Base-by-base conservation (phyloP, 805 yeast species). In the Candida pseudofarinosa region DNA sequence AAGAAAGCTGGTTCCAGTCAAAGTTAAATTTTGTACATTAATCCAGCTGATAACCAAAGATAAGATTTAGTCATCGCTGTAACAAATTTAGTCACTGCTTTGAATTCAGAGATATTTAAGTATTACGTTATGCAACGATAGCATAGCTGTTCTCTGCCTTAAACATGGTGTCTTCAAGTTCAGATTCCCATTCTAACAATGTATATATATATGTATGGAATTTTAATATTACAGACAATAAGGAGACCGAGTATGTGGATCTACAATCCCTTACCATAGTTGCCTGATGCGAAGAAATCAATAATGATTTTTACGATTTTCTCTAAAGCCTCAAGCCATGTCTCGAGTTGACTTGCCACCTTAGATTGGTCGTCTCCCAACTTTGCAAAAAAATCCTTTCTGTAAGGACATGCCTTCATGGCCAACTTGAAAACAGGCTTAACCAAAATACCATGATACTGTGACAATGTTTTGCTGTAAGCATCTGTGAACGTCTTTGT, bases 351-450 rank as follows among this genome's bases (percentile, higher is more conserved):
- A 48, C 65, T 71, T 32, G 64, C 54, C 17, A 89, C 95, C 58
- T 76, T 77, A 28, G 68, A 82, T 60, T 81, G 84, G 61, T 84
- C 88, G 17, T 74, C 74, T 44, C 96, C 96, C 54, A 88, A 76
- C 70, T 88, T 88, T 46, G 64, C 82, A 57, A 87, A 88, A 60
- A 88, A 86, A 58, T 81, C 95, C 61, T 79, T 80, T 71, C 96
- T 80, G 67, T 87, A 89, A 10, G 97, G 97, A 65, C 95, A 87
- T 1, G 96, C 95, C 65, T 85, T 86, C 96, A 88, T 89, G 38
- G 97, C 97, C 61, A 89, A 74, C 68, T 87, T 87, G 78, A 88
- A 88, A 41, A 89, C 80, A 19, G 96, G 96, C 58, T 83, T 85
- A 48, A 88, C 74, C 56, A 88, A 71, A 76, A 88, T 79, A 41